Evolutionary conservation across 2,329 filamentous ascomycete species (phyloP), one percentile per base, ranked within the genome.

Genomic region (Clarireedia monteithiana): DNA sequence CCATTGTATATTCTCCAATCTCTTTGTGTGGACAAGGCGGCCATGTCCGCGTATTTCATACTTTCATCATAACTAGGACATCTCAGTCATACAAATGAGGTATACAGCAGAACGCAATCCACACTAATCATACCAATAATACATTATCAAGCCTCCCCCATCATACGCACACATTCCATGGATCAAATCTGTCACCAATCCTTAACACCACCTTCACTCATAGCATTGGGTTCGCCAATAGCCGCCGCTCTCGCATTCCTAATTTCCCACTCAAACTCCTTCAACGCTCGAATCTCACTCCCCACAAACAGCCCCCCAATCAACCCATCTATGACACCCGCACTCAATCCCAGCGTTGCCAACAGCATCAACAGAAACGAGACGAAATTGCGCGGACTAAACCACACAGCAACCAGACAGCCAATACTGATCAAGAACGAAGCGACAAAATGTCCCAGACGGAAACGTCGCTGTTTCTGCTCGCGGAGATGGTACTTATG

Each of bases 231-330:
- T 34, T 68, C 69, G 6, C 64, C 64, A 27, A 62, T 64, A 24
- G 68, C 68, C 12, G 61, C 62, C 4, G 60, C 63, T 59, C 69
- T 84, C 12, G 86, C 85, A 68, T 88, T 91, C 50, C 75, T 75
- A 26, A 97, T 85, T 71, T 99, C 94, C 88, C 90, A 96, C 69
- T 94, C 84, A 72, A 97, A 97, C 74, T 99, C 94, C 65, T 83
- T 85, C 54, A 99, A 74, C 4, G 87, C 85, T 57, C 90, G 80
- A 58, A 96, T 72, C 73, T 99, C 94, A 59, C 84, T 84, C 10
- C 86, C 85, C 57, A 96, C 86, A 69, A 99, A 99, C 49, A 97
- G 71, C 0, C 94, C 79, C 0, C 91, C 88, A 69, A 97, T 88
- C 42, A 97, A 72, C 0, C 92, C 91, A 67, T 96, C 89, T 20